A percentile compares a stretch with the other conserved stretches of the same genome.
phyloP scores from a whole-genome alignment of 2,329 filamentous ascomycete genomes.

The Stemphylium lycopersici region DNA sequence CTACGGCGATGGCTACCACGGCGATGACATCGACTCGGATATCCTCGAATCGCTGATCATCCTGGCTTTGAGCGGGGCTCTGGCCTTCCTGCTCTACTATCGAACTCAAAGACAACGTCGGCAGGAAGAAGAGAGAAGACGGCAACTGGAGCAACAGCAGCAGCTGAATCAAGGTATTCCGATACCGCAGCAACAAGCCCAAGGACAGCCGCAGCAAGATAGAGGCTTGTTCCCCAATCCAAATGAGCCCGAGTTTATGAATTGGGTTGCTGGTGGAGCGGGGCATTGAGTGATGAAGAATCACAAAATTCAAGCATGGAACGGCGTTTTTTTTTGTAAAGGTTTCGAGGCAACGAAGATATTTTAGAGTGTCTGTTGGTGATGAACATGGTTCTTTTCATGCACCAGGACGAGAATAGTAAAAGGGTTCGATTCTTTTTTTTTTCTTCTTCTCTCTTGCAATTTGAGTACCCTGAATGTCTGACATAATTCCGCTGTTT shows the following conservation, averaged over 20 bases:
- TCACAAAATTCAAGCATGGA: background rate
- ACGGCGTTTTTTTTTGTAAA: background rate
- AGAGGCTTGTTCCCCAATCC: conserved; percentile 69
- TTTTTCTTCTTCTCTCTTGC: too few relatives aligned
- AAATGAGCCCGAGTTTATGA: conserved; percentile 69
- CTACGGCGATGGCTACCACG: conserved; percentile 60
- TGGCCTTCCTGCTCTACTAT: conserved; percentile 83
- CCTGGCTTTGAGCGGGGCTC: conserved; percentile 72
- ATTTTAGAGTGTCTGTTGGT: too few relatives aligned
- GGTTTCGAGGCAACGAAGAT: too few relatives aligned
- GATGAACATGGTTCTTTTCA: too few relatives aligned
- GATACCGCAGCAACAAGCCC: conserved; percentile 34
- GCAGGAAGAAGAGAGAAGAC: conserved; percentile 51
- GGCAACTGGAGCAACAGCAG: conserved; percentile 38
- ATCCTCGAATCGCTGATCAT: conserved; percentile 86
- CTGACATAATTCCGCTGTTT: too few relatives aligned
- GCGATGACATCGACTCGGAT: conserved; percentile 72
- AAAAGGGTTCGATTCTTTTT: too few relatives aligned
- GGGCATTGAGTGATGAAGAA: conserved; percentile 56
- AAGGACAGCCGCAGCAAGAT: conserved; percentile 47
- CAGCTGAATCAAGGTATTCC: conserved; percentile 33
- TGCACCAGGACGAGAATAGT: too few relatives aligned
- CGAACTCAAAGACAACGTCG: conserved; percentile 65
- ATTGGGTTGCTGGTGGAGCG: conserved; percentile 72
- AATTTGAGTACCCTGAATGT: too few relatives aligned